Percentiles rank a stretch among this genome's conserved stretches.
Evolutionary conservation across 75 land plant genomes (phyloP).

Genomic region (Chamaecyparis obtusa): DNA sequence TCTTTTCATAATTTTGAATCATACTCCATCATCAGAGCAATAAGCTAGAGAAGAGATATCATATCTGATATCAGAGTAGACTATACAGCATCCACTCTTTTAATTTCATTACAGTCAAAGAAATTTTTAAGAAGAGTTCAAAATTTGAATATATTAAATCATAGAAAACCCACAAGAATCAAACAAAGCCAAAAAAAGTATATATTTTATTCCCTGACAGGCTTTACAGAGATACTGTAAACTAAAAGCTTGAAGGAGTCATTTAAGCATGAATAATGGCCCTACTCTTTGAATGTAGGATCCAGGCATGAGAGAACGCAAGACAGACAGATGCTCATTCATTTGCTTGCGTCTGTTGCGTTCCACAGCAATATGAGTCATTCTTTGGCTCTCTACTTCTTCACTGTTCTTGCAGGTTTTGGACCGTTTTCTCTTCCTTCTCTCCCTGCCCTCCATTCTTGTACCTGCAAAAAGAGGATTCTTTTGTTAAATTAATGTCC

Average conservation of each 20-base stretch:
- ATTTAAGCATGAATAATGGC: background rate
- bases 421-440: conserved; percentile 32
- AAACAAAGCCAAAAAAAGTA: too few species aligned
- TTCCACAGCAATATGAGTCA: conserved; percentile 92
- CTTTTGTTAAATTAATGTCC: background rate
- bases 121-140: background rate
- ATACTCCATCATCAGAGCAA: too few species aligned
- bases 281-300: conserved; percentile 82
- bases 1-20: background rate
- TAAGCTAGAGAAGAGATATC: too few species aligned
- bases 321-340: conserved; percentile 84
- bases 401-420: conserved; percentile 43
- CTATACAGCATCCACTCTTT: background rate
- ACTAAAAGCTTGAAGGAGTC: background rate
- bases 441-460: conserved; percentile 14
- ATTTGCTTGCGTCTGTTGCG: conserved; percentile 82
- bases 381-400: conserved; percentile 63
- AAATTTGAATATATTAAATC: too few species aligned
- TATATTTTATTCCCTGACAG: too few species aligned
- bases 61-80: background rate
- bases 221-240: background rate
- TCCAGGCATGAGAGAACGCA: conserved; percentile 80
- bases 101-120: background rate
- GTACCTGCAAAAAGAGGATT: conserved; percentile 19
- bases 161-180: too few species aligned